Evolutionary conservation across 805 yeast genomes (phyloP).

Genomic region (Wickerhamiella slavikovae): DNA sequence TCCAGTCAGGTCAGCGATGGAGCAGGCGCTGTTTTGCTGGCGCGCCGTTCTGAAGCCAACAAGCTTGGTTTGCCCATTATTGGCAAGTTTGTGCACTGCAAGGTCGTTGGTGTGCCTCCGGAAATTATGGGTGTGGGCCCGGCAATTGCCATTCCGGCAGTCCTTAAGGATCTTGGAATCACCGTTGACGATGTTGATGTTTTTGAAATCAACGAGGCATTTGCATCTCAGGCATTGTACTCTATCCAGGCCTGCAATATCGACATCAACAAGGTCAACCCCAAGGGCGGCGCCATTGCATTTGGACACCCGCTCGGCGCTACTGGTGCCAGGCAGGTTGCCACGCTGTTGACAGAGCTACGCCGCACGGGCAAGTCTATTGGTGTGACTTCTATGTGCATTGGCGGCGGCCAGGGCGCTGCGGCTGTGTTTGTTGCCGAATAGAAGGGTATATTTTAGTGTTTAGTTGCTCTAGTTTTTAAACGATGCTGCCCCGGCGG

Average conservation of each 20-base stretch:
- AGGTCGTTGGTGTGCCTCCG: constrained; percentile 85
- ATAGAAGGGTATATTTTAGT: constrained; percentile 22
- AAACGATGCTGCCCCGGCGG: not conserved
- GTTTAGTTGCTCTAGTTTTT: not conserved
- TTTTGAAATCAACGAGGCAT: constrained; percentile 88
- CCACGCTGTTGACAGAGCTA: constrained; percentile 69
- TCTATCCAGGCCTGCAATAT: constrained; percentile 47
- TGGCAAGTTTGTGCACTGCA: constrained; percentile 63
- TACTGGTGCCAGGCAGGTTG: constrained; percentile 83
- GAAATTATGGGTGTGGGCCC: constrained; percentile 98
- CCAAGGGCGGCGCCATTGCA: constrained; percentile 93
- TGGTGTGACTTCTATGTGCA: constrained; percentile 91
- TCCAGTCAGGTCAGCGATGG: constrained; percentile 94
- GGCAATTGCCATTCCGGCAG: constrained; percentile 80
- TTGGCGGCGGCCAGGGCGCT: constrained; percentile 98
- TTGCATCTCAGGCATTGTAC: constrained; percentile 83
- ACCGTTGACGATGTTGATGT: constrained; percentile 45
- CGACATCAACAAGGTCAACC: constrained; percentile 54
- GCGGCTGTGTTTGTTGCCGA: constrained; percentile 74
- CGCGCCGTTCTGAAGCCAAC: constrained; percentile 73
- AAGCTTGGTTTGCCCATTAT: constrained; percentile 45
- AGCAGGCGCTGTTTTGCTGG: constrained; percentile 73
- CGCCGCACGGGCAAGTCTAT: constrained; percentile 44
- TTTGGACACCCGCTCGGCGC: constrained; percentile 87
- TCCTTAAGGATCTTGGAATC: constrained; percentile 41